Evolutionary conservation across 805 yeast genomes (phyloP), one percentile per base, ranked within the genome.

Genomic region (Yueomyces sinensis): DNA sequence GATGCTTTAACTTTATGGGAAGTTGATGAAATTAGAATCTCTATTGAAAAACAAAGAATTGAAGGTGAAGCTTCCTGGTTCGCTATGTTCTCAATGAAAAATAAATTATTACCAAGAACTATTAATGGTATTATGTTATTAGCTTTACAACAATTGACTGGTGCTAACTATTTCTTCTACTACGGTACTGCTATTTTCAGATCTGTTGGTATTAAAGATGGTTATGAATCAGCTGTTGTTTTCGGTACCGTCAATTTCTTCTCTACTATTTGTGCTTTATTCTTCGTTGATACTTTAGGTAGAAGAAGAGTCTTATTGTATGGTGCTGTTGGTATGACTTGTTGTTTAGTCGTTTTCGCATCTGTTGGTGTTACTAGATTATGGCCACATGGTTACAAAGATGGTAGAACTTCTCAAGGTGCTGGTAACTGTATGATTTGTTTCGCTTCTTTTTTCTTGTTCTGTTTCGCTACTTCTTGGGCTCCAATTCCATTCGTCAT

Each of bases 381-480:
- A 27, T 54, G 61, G 37, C 57, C 62, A 28, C 24, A 54, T 40
- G 78, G 63, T 1, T 55, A 71, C 54, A 29, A 35, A 23, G 39
- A 29, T n/a, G 30, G 37, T 5, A 18, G 25, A 6, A 37, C 45
- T 9, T 56, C 68, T 28, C 63, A 62, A 42, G 63, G 74, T 37
- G 69, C 75, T 32, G 82, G 82, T 58, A 57, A 72, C 52, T 77
- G 72, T 34, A 72, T 76, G 82, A 74, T 76, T 52, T 71, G 73
- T 60, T 65, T 77, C 44, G 66, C 82, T 17, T 75, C 82, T 63
- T 61, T 77, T 49, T 77, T 63, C 65, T 73, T 77, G 41, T 75
- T 75, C 69, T 74, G 66, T 64, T 77, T 76, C 48, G 83, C 83
- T 24, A 69, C 76, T 35, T 72, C 82, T 19, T 77, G 83, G 83